These are phyloP conservation scores for Candida pseudofarinosa DNA, from an alignment of 805 yeast genomes.

Conservation along the genomic window DNA sequence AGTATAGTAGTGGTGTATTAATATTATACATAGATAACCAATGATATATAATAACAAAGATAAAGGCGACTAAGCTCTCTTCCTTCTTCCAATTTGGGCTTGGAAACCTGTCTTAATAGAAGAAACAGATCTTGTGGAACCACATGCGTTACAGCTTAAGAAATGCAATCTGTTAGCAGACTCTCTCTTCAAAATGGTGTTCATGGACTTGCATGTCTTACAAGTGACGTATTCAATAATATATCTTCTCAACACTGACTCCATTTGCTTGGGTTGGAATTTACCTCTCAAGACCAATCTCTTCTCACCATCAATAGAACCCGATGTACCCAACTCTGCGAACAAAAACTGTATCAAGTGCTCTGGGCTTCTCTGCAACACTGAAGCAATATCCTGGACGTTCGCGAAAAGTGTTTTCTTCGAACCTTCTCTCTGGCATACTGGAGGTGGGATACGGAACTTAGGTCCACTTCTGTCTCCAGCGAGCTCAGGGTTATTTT, in stretches of 20 bases:
- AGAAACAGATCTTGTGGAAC: conserved; percentile 93
- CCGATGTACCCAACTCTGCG: conserved; percentile 99
- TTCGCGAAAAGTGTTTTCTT: conserved; percentile 95
- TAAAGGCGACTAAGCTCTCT: conserved; percentile 39
- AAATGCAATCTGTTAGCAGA: conserved; percentile 94
- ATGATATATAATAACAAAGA: conserved; percentile 1
- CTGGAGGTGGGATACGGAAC: conserved; percentile 96
- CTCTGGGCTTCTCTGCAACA: conserved; percentile 93
- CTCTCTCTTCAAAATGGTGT: conserved; percentile 93
- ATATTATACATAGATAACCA: conserved; percentile 10
- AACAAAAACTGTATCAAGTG: conserved; percentile 94
- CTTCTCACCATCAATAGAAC: conserved; percentile 97
- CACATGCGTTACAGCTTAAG: conserved; percentile 97
- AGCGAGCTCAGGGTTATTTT: conserved; percentile 96
- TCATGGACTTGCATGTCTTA: conserved; percentile 97
- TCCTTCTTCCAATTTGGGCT: conserved; percentile 92
- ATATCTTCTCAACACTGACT: conserved; percentile 91
- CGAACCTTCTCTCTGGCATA: conserved; percentile 94
- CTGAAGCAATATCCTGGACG: conserved; percentile 90
- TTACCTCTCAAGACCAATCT: conserved; percentile 97
- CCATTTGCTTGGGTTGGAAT: conserved; percentile 96
- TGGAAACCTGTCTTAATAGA: conserved; percentile 99
- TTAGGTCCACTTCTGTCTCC: conserved; percentile 92
- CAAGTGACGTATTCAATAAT: conserved; percentile 97
- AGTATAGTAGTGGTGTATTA: conserved; percentile 4